Conservation (phyloP, 192 early-diverging fungal species). For the Rhizophagus sp. region DNA sequence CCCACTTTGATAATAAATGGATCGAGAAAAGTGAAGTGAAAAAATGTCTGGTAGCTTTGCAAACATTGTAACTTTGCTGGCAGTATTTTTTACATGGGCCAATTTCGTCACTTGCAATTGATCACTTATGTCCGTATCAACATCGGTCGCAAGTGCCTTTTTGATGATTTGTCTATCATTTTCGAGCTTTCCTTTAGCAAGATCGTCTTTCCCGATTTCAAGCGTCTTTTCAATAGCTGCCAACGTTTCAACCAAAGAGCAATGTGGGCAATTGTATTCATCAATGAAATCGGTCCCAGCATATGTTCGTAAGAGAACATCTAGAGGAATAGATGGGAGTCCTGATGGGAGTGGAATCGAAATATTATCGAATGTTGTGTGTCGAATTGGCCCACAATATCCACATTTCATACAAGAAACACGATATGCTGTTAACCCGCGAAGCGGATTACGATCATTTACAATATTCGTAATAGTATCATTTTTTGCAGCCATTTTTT, state of each 20-base stretch:
- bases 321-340: neutral
- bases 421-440: slow-evolving; percentile 67
- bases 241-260: slow-evolving; percentile 25
- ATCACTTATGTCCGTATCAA: slow-evolving; percentile 6
- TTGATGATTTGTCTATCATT: slow-evolving; percentile 9
- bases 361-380: slow-evolving; percentile 28
- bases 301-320: slow-evolving; percentile 22
- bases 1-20: slow-evolving; percentile 69
- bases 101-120: neutral
- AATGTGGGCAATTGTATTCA: slow-evolving; percentile 28
- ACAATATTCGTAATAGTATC: neutral
- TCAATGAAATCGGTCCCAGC: slow-evolving; percentile 24
- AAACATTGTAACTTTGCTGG: slow-evolving; percentile 74
- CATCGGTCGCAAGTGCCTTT: slow-evolving; percentile 5
- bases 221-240: slow-evolving; percentile 8
- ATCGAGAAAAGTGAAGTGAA: slow-evolving; percentile 84
- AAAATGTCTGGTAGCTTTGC: slow-evolving; percentile 81
- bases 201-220: neutral
- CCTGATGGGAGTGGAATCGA: slow-evolving; percentile 27
- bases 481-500: neutral
- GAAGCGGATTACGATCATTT: slow-evolving; percentile 59
- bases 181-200: neutral
- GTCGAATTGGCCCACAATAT: slow-evolving; percentile 46
- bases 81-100: neutral
- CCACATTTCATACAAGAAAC: slow-evolving; percentile 76